Evolutionary conservation across 2,329 filamentous ascomycete species (phyloP), one percentile per base, ranked within the genome.

Genomic region (Alternaria arborescens): DNA sequence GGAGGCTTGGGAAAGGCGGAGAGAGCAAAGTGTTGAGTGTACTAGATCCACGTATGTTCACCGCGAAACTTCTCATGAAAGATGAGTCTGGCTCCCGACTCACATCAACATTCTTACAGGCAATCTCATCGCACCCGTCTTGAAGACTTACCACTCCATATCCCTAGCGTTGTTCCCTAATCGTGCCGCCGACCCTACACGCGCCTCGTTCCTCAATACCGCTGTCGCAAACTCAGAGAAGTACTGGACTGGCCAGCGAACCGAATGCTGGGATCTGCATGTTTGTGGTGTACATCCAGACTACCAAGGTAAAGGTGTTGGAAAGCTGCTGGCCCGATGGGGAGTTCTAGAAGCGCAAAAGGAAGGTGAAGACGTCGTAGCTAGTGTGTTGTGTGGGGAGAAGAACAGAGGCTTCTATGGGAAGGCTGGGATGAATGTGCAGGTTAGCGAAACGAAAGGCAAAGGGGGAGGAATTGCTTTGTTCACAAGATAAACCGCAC

Each of bases 301-400:
- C 1, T 76, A 75, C 43, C 75, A 80, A 44, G 69, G 73, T 3
- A 75, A 75, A 34, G 80, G 80, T 4, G 70, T 76, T 2, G 79
- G 79, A 2, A 71, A 70, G 34, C 66, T 78, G 36, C 67, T 82
- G 28, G 71, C 81, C 30, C 65, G 73, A 22, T 82, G 78, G 75
- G 79, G 80, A 7, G 74, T 74, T 1, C 58, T 72, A 8, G 69
- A 78, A n/a, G 78, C 63, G 1, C 67, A 76, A 34, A 64, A 67
- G 38, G 68, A 79, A 42, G 73, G 66, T 8, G 60, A 75, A 8
- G 69, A 53, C 11, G 58, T 62, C 3, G 65, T 67, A 20, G 67
- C 70, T 3, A 74, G 73, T 42, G 73, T 74, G 5, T 43, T 75
- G 2, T 73, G 70, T n/a, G 73, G 72, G 1, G 70, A 73, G 53